phyloP scores from a whole-genome alignment of 78 protist genomes.

The Creolimax fragrantissima region DNA sequence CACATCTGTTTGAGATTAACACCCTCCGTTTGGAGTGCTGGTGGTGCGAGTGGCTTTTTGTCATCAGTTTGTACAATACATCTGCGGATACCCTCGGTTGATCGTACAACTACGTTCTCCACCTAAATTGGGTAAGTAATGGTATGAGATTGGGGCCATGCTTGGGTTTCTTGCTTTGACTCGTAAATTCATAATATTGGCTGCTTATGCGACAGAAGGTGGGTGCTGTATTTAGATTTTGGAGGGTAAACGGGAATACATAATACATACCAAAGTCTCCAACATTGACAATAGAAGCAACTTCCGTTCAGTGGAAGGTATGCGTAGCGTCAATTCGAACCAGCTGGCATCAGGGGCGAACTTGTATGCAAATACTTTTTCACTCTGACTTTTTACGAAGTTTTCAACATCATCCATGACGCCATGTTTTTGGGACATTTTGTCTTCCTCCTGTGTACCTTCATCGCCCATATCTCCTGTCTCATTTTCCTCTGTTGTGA shows the following conservation, averaged over 20 bases:
- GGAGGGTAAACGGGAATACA: too few relatives aligned
- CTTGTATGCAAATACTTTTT: not conserved
- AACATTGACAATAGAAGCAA: not conserved
- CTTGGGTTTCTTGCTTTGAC: too few relatives aligned
- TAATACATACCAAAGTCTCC: not conserved
- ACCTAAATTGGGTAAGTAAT: too few relatives aligned
- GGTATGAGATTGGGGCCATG: too few relatives aligned
- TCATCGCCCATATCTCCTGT: too few relatives aligned
- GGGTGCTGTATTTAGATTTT: too few relatives aligned
- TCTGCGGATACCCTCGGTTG: not conserved
- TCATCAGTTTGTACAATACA: not conserved
- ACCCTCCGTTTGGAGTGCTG: conserved; percentile 52
- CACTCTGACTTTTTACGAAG: not conserved
- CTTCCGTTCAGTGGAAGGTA: not conserved
- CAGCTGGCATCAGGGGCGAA: not conserved
- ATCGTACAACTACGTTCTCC: not conserved
- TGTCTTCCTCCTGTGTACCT: not conserved
- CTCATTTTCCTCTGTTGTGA: too few relatives aligned
- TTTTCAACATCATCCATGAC: not conserved
- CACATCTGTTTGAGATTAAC: conserved; percentile 57
- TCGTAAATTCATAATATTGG: not conserved
- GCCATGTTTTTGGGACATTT: too few relatives aligned
- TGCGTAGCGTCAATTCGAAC: not conserved
- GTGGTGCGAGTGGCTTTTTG: not conserved
- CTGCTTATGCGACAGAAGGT: not conserved